A percentile compares a stretch with the other conserved stretches of the same genome.
Evolutionary conservation across 805 yeast species (phyloP).

Genomic region (Brettanomyces sp.): DNA sequence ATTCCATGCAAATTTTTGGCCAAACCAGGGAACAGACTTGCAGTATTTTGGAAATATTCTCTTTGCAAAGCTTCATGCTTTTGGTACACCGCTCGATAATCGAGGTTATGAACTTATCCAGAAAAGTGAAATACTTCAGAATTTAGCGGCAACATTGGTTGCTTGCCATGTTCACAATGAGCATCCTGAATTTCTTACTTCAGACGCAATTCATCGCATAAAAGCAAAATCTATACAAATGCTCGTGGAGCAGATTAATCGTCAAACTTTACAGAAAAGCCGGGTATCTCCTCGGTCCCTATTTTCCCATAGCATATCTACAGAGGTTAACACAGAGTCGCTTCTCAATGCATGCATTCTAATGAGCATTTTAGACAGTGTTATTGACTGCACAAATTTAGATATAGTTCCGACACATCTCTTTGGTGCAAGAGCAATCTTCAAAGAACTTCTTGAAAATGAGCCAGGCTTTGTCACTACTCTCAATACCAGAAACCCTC

Average conservation of each 20-base stretch:
- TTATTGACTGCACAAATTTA: conserved; percentile 13
- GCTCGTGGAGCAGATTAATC: conserved; percentile 4
- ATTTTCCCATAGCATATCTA: background rate
- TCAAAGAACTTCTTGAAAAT: conserved; percentile 8
- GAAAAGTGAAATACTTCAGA: conserved; percentile 10
- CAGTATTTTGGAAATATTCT: conserved; percentile 15
- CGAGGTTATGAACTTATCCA: background rate
- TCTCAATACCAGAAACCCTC: conserved; percentile 2
- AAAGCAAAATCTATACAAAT: conserved; percentile 10
- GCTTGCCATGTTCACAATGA: conserved; percentile 15
- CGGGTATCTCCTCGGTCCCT: background rate
- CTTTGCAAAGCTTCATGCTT: conserved; percentile 18
- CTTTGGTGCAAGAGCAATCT: conserved; percentile 18
- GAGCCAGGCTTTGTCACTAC: conserved; percentile 7
- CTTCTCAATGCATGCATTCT: conserved; percentile 16
- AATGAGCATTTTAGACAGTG: conserved; percentile 19
- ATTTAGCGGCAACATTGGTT: conserved; percentile 14
- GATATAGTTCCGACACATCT: conserved; percentile 11
- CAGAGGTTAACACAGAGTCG: background rate
- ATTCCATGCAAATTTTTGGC: no score
- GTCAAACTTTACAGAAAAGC: background rate
- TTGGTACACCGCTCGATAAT: conserved; percentile 8
- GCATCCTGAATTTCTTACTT: conserved; percentile 3
- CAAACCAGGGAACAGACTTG: background rate
- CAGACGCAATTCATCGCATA: conserved; percentile 4